Evolutionary conservation across 2,329 filamentous ascomycete species (phyloP).

Genomic region (Penicillium sp.): DNA sequence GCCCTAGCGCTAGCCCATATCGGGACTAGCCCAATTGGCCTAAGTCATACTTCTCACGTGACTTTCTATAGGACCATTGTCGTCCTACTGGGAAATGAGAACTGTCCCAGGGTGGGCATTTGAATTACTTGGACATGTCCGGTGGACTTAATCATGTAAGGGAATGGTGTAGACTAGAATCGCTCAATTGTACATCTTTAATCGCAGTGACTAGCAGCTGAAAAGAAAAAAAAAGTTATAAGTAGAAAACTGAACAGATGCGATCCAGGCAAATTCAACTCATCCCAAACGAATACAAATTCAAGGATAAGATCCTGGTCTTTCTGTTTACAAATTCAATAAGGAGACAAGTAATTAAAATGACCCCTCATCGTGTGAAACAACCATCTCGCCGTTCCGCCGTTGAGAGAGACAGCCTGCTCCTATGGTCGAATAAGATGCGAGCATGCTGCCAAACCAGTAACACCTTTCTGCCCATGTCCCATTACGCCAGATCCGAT

Average conservation of each 20-base stretch:
- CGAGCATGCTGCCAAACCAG: constrained; percentile 29
- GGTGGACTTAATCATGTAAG: neutral
- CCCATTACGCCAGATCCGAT: constrained; percentile 41
- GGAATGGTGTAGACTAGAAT: neutral
- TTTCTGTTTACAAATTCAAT: neutral
- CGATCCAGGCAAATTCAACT: neutral
- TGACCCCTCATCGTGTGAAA: constrained; percentile 9
- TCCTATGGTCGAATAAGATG: constrained; percentile 20
- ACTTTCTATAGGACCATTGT: neutral
- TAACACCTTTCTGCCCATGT: constrained; percentile 44
- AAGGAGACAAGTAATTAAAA: neutral
- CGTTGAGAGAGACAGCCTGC: constrained; percentile 13
- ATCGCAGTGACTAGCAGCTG: constrained; percentile 4
- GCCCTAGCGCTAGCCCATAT: constrained; percentile 45
- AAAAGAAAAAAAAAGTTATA: constrained; percentile 1
- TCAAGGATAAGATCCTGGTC: neutral
- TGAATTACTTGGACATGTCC: too few relatives aligned
- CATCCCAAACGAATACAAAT: neutral
- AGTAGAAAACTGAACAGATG: constrained; percentile 6
- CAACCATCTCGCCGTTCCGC: constrained; percentile 5
- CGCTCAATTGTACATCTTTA: constrained; percentile 12
- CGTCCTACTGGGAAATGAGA: too few relatives aligned
- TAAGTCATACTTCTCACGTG: constrained; percentile 10
- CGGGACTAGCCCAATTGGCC: constrained; percentile 14
- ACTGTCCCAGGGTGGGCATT: too few relatives aligned